A percentile compares a stretch with the other conserved stretches of the same genome.
phyloP scores from a whole-genome alignment of 139 green algal species.

The Coccomyxa sp. region DNA sequence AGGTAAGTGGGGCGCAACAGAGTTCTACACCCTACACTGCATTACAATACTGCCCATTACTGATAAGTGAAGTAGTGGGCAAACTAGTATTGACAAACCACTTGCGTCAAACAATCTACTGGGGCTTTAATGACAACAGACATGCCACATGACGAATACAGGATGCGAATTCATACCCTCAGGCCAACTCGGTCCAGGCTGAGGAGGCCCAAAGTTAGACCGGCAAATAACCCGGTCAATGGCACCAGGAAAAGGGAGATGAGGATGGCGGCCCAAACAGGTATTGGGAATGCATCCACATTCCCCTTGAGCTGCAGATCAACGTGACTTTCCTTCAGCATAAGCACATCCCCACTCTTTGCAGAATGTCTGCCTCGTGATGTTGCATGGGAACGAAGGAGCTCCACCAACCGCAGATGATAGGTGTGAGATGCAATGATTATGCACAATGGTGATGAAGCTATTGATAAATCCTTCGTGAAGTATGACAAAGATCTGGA shows the following conservation, averaged over 20 bases:
- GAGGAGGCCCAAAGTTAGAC: conserved; percentile 10
- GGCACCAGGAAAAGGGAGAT: background rate
- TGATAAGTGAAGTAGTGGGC: too few species aligned
- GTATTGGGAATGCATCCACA: background rate
- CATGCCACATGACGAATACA: too few species aligned
- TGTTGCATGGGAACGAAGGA: background rate
- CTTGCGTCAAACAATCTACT: too few species aligned
- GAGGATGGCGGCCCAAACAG: background rate
- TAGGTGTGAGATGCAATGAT: too few species aligned
- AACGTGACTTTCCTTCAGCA: background rate
- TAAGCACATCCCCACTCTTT: background rate
- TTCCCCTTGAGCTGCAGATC: background rate
- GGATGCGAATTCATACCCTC: background rate
- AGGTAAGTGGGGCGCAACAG: background rate
- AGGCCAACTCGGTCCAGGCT: conserved; percentile 12
- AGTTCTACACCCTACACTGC: background rate
- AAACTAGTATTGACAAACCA: too few species aligned
- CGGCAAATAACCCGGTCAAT: conserved; percentile 7
- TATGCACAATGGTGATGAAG: too few species aligned
- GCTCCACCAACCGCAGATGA: too few species aligned
- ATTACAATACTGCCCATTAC: background rate
- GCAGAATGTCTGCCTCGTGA: background rate
- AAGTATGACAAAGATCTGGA: too few species aligned
- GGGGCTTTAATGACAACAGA: too few species aligned
- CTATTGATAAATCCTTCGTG: too few species aligned